These are phyloP conservation scores for Aspergillus sp. DNA, from an alignment of 2,329 filamentous ascomycete genomes.

Conservation along the genomic window DNA sequence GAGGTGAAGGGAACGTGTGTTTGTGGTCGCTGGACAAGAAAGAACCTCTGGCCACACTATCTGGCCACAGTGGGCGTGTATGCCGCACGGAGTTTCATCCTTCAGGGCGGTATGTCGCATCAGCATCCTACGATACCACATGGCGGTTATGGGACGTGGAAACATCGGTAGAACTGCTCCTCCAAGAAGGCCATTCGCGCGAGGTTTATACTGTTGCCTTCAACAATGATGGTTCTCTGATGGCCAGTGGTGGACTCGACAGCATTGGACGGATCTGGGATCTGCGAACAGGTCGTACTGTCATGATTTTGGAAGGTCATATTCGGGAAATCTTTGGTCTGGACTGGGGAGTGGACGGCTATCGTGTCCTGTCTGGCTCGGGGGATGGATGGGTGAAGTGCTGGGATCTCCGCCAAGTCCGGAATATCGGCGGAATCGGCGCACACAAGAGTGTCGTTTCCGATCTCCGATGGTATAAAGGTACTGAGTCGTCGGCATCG, in stretches of 20 bases:
- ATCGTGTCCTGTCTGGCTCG: constrained; percentile 88
- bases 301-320: constrained; percentile 92
- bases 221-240: constrained; percentile 83
- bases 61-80: constrained; percentile 82
- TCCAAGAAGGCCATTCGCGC: constrained; percentile 92
- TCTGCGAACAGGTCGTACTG: constrained; percentile 82
- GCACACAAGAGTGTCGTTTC: constrained; percentile 90
- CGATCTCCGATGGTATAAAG: constrained; percentile 92
- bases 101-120: constrained; percentile 83
- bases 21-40: constrained; percentile 88
- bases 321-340: constrained; percentile 91
- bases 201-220: constrained; percentile 90
- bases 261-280: constrained; percentile 97
- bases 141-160: constrained; percentile 96
- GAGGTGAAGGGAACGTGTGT: constrained; percentile 81
- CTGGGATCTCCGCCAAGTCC: constrained; percentile 92
- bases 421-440: constrained; percentile 78
- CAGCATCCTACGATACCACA: constrained; percentile 91
- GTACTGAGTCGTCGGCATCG: constrained; percentile 69
- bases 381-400: constrained; percentile 96
- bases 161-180: constrained; percentile 75
- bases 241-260: constrained; percentile 90
- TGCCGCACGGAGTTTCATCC: constrained; percentile 94
- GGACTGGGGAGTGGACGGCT: constrained; percentile 88
- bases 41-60: constrained; percentile 76